phyloP scores from a whole-genome alignment of 2,329 filamentous ascomycete species.

The Colletotrichum liaoningense region DNA sequence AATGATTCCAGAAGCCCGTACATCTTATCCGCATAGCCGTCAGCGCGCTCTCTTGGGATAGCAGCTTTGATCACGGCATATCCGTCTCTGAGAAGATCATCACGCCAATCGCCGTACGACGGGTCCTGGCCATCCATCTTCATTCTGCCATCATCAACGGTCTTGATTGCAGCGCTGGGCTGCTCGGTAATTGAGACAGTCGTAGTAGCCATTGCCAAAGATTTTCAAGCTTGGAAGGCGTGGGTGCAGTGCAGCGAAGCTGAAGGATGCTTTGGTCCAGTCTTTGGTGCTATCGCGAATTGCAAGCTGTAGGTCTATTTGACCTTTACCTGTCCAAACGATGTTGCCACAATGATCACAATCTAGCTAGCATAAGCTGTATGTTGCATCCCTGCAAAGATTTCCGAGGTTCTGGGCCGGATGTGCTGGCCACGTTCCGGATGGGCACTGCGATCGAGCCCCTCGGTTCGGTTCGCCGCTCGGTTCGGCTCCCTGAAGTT shows the following conservation, averaged over 20 bases:
- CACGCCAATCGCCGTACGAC: conserved; percentile 45
- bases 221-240: background rate
- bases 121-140: conserved; percentile 20
- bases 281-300: background rate
- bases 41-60: conserved; percentile 30
- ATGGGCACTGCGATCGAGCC: background rate
- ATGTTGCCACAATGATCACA: background rate
- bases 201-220: conserved; percentile 41
- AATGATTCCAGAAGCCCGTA: conserved; percentile 40
- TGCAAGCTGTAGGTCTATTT: background rate
- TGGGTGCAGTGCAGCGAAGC: background rate
- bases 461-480: conserved; percentile 15
- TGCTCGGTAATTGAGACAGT: conserved; percentile 2
- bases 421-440: too few relatives aligned
- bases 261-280: background rate
- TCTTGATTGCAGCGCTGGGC: conserved; percentile 14
- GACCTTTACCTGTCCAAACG: background rate
- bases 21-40: conserved; percentile 45
- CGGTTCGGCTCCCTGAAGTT: conserved; percentile 12
- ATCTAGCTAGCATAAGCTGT: background rate
- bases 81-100: conserved; percentile 43
- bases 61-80: conserved; percentile 35
- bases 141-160: conserved; percentile 45
- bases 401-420: background rate
- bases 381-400: background rate